Percentiles rank a stretch among this genome's conserved stretches.
phyloP scores from a whole-genome alignment of 495 filamentous ascomycete genomes.

The Hypomontagnella submonticulosa region DNA sequence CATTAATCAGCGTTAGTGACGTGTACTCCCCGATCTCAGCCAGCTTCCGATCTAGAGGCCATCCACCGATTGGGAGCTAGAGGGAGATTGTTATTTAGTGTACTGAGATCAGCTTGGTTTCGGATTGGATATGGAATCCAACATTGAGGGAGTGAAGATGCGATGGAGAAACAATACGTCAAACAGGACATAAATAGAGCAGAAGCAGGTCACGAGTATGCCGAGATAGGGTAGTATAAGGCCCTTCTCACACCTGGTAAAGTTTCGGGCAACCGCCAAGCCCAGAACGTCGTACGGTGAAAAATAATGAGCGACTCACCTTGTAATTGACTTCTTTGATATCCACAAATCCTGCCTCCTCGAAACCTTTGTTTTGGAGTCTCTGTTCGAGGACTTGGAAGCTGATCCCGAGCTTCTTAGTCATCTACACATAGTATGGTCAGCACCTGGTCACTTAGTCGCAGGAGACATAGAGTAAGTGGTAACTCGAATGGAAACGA shows the following conservation, averaged over 20 bases:
- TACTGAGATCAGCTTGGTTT: too few species aligned
- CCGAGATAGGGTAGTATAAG: too few species aligned
- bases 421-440: conserved; percentile 7
- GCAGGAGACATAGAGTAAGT: too few species aligned
- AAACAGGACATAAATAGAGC: too few species aligned
- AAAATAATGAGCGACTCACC: neutral
- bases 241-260: too few species aligned
- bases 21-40: conserved; percentile 17
- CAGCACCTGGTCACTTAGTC: neutral
- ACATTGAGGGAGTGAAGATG: too few species aligned
- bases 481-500: too few species aligned
- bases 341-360: conserved; percentile 34
- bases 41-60: conserved; percentile 14
- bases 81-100: neutral
- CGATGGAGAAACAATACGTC: too few species aligned
- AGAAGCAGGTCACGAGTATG: too few species aligned
- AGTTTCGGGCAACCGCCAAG: too few species aligned
- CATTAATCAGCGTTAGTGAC: conserved; percentile 20
- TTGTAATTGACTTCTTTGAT: conserved; percentile 31
- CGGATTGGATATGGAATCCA: too few species aligned
- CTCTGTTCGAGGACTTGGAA: conserved; percentile 30
- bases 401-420: conserved; percentile 14
- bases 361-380: conserved; percentile 24
- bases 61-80: conserved; percentile 22
- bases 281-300: neutral